Conservation (phyloP, 75 land plant species). For the Isoetes taiwanensis region DNA sequence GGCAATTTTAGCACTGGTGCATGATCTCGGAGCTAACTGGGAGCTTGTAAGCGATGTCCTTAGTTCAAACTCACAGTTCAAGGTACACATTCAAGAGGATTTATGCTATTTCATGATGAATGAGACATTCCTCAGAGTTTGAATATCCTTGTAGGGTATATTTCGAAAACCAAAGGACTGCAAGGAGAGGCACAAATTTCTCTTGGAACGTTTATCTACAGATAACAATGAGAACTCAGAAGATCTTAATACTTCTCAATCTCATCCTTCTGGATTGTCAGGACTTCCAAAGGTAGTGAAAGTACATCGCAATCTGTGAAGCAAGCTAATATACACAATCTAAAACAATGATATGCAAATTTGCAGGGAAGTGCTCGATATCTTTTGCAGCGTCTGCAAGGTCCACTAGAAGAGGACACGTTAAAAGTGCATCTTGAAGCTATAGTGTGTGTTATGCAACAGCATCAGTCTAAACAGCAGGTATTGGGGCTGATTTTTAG, state of each 20-base stretch:
- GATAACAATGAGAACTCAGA: slow-evolving; percentile 86
- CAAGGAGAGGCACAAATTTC: slow-evolving; percentile 64
- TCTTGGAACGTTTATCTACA: slow-evolving; percentile 43
- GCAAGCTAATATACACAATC: not conserved
- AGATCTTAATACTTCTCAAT: slow-evolving; percentile 78
- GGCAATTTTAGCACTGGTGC: slow-evolving; percentile 94
- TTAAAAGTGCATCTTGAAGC: slow-evolving; percentile 69
- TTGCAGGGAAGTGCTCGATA: slow-evolving; percentile 77
- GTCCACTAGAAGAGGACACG: slow-evolving; percentile 73
- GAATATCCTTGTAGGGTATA: no score
- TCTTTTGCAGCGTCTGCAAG: slow-evolving; percentile 66
- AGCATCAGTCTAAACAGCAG: slow-evolving; percentile 38
- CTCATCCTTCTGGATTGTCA: slow-evolving; percentile 66
- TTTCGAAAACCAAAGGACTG: slow-evolving; percentile 82
- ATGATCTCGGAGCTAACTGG: slow-evolving; percentile 95
- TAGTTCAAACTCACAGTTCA: slow-evolving; percentile 65
- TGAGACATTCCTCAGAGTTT: no score
- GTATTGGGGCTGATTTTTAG: no score
- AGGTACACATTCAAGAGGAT: no score
- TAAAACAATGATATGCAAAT: no score
- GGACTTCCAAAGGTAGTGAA: slow-evolving; percentile 71
- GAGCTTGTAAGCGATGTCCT: slow-evolving; percentile 91
- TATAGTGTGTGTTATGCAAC: slow-evolving; percentile 43
- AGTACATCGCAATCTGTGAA: slow-evolving; percentile 4
- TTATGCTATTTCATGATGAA: no score